Conservation (phyloP, 495 filamentous ascomycete species). For the Neurospora discreta region DNA sequence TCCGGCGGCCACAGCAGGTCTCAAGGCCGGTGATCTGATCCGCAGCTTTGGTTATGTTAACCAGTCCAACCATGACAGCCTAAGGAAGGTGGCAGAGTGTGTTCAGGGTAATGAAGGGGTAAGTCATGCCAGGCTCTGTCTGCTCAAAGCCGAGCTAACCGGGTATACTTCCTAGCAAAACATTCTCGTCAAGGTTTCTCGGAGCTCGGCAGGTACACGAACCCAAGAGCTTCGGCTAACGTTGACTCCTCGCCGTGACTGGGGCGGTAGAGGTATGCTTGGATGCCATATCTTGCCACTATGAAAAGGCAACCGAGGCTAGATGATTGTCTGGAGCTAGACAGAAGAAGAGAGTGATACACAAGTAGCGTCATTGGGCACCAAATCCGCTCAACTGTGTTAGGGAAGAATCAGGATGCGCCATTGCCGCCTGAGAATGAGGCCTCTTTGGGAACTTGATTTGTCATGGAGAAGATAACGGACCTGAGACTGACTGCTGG, state of each 20-base stretch:
- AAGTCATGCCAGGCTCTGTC: conserved; percentile 27
- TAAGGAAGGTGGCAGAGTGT: conserved; percentile 71
- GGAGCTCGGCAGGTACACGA: conserved; percentile 32
- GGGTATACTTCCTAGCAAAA: conserved; percentile 39
- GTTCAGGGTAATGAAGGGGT: conserved; percentile 87
- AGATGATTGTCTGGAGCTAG: neutral
- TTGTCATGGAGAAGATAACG: neutral
- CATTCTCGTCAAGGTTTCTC: conserved; percentile 57
- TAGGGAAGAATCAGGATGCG: neutral
- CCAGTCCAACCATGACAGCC: conserved; percentile 71
- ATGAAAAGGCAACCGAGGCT: conserved; percentile 14
- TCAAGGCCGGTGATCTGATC: conserved; percentile 74
- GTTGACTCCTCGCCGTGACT: conserved; percentile 62
- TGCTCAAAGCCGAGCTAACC: conserved; percentile 2
- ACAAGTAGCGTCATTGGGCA: neutral
- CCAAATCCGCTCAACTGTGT: neutral
- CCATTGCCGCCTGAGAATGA: neutral
- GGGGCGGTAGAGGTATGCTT: conserved; percentile 80
- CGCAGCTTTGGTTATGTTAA: conserved; percentile 74
- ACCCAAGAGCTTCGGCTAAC: conserved; percentile 53
- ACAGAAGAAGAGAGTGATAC: neutral
- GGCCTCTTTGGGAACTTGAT: neutral
- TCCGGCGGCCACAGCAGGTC: conserved; percentile 73
- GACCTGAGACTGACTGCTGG: neutral
- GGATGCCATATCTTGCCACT: conserved; percentile 84